A percentile compares a stretch with the other conserved stretches of the same genome.
phyloP scores from a whole-genome alignment of 164 flowering plant genomes.

The Umbellularia californica region DNA sequence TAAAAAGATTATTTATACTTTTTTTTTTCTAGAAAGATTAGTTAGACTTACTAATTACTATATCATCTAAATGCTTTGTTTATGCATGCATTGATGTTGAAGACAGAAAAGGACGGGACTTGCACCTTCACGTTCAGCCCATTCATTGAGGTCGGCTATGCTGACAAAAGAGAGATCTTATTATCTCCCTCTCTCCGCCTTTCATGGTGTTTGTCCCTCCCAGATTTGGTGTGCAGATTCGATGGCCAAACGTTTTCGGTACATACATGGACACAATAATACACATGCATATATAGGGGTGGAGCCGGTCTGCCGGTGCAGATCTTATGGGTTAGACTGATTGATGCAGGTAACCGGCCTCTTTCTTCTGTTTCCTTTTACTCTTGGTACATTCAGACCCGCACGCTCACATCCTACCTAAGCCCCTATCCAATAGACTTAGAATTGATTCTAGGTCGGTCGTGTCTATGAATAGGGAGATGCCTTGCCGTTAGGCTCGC shows the following conservation, averaged over 20 bases:
- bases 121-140: conserved; percentile 18
- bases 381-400: too few relatives aligned
- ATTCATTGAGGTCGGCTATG: conserved; percentile 14
- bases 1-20: too few relatives aligned
- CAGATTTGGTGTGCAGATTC: not conserved
- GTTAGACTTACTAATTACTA: too few relatives aligned
- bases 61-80: not conserved
- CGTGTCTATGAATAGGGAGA: too few relatives aligned
- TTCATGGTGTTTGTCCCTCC: conserved; percentile 2
- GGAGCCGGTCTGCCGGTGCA: not conserved
- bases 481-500: too few relatives aligned
- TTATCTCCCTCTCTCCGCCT: conserved; percentile 1
- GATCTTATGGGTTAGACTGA: not conserved
- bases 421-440: too few relatives aligned
- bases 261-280: too few relatives aligned
- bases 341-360: not conserved
- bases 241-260: not conserved
- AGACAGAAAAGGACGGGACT: conserved; percentile 33
- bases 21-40: too few relatives aligned
- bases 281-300: not conserved
- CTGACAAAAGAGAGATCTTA: conserved; percentile 18
- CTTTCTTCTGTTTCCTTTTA: not conserved
- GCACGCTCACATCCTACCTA: too few relatives aligned
- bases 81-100: not conserved
- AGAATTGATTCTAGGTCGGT: too few relatives aligned